Evolutionary conservation across 768 basidiomycete genomes (phyloP).

Genomic region (Calocybe indica): DNA sequence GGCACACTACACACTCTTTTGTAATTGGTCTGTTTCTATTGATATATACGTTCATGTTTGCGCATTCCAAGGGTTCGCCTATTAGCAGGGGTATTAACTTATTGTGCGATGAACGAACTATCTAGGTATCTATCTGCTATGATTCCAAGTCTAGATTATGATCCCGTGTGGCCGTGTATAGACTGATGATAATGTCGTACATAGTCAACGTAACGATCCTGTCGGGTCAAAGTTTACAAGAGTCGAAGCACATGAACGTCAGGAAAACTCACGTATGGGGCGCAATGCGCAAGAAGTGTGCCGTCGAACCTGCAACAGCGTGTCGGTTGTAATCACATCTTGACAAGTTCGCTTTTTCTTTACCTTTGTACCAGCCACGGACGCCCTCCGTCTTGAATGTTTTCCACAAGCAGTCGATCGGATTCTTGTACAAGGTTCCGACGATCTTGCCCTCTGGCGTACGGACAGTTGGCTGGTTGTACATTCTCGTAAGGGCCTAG

Average conservation of each 20-base stretch:
- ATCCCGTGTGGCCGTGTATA: constrained; percentile 50
- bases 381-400: constrained; percentile 88
- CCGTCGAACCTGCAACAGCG: constrained; percentile 65
- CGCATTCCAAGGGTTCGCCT: too few species aligned
- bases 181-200: constrained; percentile 70
- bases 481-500: constrained; percentile 87
- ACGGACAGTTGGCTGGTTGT: constrained; percentile 83
- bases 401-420: constrained; percentile 96
- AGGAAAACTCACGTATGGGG: constrained; percentile 73
- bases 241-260: neutral
- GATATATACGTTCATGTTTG: too few species aligned
- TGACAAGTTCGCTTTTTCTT: neutral
- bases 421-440: constrained; percentile 83
- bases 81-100: too few species aligned
- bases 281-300: constrained; percentile 88
- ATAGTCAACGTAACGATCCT: constrained; percentile 89
- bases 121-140: constrained; percentile 18
- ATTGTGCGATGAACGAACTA: neutral
- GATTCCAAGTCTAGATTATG: neutral
- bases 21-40: too few species aligned
- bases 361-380: constrained; percentile 94
- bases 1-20: too few species aligned
- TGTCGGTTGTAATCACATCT: neutral
- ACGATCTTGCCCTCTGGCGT: constrained; percentile 65
- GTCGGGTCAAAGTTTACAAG: constrained; percentile 1